Conservation (phyloP, 345 rosid genomes). For the Linum usitatissimum region DNA sequence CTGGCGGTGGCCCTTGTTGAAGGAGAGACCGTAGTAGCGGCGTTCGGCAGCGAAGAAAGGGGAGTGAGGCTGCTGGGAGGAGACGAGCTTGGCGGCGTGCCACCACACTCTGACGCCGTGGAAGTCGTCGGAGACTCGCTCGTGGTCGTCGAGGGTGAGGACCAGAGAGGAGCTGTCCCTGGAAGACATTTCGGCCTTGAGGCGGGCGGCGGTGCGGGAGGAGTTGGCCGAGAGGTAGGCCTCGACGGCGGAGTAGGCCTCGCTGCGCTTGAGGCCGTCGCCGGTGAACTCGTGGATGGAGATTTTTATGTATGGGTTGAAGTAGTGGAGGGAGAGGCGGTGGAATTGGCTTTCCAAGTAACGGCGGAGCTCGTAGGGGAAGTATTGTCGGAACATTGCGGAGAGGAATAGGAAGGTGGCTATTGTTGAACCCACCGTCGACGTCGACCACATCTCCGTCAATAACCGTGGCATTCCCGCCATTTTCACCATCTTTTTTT, state of each 20-base stretch:
- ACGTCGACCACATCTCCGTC: conserved; percentile 42
- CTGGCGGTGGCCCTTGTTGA: conserved; percentile 39
- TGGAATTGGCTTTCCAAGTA: conserved; percentile 29
- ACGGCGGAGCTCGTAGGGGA: conserved; percentile 42
- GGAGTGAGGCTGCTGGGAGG: conserved; percentile 19
- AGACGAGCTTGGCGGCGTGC: conserved; percentile 28
- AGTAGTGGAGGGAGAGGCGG: conserved; percentile 21
- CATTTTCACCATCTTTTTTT: conserved; percentile 9
- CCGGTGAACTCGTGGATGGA: conserved; percentile 40
- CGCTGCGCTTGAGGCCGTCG: conserved; percentile 38
- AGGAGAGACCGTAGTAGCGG: conserved; percentile 43
- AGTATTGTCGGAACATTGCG: conserved; percentile 41
- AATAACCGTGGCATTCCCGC: conserved; percentile 18
- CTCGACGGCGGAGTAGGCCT: conserved; percentile 45
- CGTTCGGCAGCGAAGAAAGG: conserved; percentile 37
- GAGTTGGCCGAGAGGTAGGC: conserved; percentile 40
- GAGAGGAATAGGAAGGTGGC: conserved; percentile 51
- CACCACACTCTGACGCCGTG: conserved; percentile 41
- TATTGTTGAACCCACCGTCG: conserved; percentile 47
- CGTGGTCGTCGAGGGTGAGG: conserved; percentile 44
- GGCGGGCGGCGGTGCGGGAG: conserved; percentile 31
- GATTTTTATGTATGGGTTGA: conserved; percentile 36
- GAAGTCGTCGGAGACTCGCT: conserved; percentile 37
- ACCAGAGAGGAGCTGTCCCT: conserved; percentile 32
- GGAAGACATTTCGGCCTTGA: conserved; percentile 40